Evolutionary conservation across 1,284 basidiomycete genomes (phyloP), one percentile per base, ranked within the genome.

Genomic region (Cutaneotrichosporon cavernicola): DNA sequence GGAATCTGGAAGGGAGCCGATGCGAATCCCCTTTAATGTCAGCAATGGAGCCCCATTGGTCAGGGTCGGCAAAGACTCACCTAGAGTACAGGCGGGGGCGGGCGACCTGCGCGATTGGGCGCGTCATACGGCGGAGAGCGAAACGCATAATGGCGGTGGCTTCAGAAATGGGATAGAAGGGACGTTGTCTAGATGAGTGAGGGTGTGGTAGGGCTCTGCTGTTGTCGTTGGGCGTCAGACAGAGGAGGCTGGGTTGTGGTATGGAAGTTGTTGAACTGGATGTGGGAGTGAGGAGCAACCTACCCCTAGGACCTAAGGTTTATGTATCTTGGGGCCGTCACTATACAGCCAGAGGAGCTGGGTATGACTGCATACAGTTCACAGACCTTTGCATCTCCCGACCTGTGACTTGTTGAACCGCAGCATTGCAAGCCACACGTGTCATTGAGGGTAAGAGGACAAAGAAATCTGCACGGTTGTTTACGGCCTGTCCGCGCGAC

Each of bases 1-100:
- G 69, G 66, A 32, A 68, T 56, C 31, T 38, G 30, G 10, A 59
- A 50, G 21, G 65, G 31, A 16, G 62, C 36, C 16, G 58, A 31
- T n/a, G 58, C 60, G 46, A 66, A 66, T 53, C 16, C 43, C 63
- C 18, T 59, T 64, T 53, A 2, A 9, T 21, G 34, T 55, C 32
- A 55, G 53, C 53, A 18, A 22, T 55, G 18, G 53, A 55, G 21
- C 49, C 43, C 43, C 43, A 46, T 18, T 18, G 40, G 16, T 43
- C 34, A 36, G 34, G 34, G 40, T 18, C 31, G 31, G 13, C 32
- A 16, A 11, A 26, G 5, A 40, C 55, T 40, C 38, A 56, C 55
- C 55, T 43, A 38, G 7, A 16, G 55, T 30, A n/a, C 14, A 32
- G 30, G 51, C 10, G 16, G 55, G 55, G 55, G 36, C 38, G 55